Evolutionary conservation across 179 eudicot species (phyloP), one percentile per base, ranked within the genome.

Genomic region (Beta macrorhiza): DNA sequence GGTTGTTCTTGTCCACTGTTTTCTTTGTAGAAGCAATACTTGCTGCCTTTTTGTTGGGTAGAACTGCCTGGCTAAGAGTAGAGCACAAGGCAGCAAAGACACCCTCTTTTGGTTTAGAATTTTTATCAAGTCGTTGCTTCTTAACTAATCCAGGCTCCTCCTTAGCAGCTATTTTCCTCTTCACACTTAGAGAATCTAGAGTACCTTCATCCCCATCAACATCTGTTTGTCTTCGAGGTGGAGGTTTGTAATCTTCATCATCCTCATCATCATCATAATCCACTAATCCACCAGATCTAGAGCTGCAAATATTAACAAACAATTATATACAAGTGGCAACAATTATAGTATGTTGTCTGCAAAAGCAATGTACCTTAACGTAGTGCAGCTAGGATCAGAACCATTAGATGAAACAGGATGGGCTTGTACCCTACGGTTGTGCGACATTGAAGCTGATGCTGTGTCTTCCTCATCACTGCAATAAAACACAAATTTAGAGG

Each of bases 251-350:
- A 78, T 91, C 92, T 83, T 92, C 97, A 82, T 93, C 98, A 72
- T 94, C 98, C 76, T 94, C 99, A 63, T 97, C 98, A 73, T 92
- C 95, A 57, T 88, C 99, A 85, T 97, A 93, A 84, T 97, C 98
- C 91, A 94, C 98, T 55, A 94, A 89, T 20, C 95, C 93, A 84
- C 95, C 89, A 74, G 92, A 80, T 80, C 87, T 93, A 72, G 91
- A 72, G 84, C 93, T 88, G 86, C 67, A 79, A 82, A 75, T 52
- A 13, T 32, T n/a, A 81, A 59, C 57, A 61, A 19, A 37, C 16
- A 73, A 14, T 77, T 56, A 53, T 19, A 63, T 12, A 67, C 53
- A 44, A 63, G 70, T 44, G 71, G 9, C 22, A 22, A 64, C 22
- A 14, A 19, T 53, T 12, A 10, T 14, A 32, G 14, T 52, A 2